These are phyloP conservation scores for Botrytis medusae DNA, from an alignment of 2,329 filamentous ascomycete species.

Conservation along the genomic window DNA sequence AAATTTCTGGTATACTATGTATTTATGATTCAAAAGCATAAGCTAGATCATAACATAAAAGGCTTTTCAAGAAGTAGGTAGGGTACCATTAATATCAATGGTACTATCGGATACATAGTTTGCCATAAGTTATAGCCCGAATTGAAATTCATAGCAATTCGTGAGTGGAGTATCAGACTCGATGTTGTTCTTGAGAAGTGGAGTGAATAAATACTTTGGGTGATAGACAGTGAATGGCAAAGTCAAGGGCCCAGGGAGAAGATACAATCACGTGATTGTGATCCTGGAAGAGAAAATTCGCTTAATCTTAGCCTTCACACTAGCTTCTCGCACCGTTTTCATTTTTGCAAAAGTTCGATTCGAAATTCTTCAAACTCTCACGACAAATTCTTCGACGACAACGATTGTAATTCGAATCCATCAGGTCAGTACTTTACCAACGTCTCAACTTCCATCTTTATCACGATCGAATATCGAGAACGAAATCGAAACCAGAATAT, in stretches of 20 bases:
- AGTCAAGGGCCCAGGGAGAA: too few relatives aligned
- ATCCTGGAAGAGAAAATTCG: background rate
- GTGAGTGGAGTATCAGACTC: background rate
- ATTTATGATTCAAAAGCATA: background rate
- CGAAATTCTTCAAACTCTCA: slow-evolving; percentile 14
- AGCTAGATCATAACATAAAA: background rate
- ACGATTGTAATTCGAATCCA: slow-evolving; percentile 49
- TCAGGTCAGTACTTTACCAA: slow-evolving; percentile 46
- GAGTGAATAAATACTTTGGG: background rate
- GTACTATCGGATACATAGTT: background rate
- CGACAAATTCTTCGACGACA: slow-evolving; percentile 24
- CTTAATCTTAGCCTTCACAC: slow-evolving; percentile 18
- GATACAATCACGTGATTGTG: background rate
- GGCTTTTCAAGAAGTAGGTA: background rate
- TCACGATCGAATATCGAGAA: slow-evolving; percentile 11
- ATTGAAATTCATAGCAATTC: background rate
- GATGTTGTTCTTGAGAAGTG: background rate
- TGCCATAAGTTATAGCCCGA: background rate
- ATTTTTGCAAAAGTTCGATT: slow-evolving; percentile 18
- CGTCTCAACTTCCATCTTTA: slow-evolving; percentile 7
- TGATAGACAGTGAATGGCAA: background rate
- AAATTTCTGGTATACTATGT: background rate
- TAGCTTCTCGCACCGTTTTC: slow-evolving; percentile 20
- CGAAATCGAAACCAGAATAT: slow-evolving; percentile 4
- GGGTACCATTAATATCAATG: background rate